Percentiles rank a stretch among this genome's conserved stretches.
phyloP scores from a whole-genome alignment of 1,284 basidiomycete genomes.

The Trichosporon coremiiforme region DNA sequence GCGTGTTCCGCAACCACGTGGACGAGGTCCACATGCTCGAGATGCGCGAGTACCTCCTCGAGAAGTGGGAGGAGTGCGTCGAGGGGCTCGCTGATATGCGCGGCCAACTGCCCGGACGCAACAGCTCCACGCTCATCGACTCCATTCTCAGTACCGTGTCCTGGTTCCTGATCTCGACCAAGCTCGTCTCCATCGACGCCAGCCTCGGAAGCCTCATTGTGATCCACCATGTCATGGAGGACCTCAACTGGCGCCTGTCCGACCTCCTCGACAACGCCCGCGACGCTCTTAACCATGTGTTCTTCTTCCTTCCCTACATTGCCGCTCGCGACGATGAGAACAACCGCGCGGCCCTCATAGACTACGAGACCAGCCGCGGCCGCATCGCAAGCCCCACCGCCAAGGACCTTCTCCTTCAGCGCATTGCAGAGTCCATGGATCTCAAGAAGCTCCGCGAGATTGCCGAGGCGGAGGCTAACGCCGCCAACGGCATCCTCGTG shows the following conservation, averaged over 20 bases:
- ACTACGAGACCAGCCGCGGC: not conserved
- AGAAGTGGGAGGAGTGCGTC: not conserved
- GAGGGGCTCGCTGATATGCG: not conserved
- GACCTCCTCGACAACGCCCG: not conserved
- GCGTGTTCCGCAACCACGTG: not conserved
- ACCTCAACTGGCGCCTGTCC: not conserved
- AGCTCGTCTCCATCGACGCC: not conserved
- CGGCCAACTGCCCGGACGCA: too few species aligned
- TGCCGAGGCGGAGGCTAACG: not conserved
- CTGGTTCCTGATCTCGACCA: not conserved
- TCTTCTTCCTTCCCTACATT: not conserved
- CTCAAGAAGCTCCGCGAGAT: too few species aligned
- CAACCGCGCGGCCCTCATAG: not conserved
- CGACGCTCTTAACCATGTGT: not conserved
- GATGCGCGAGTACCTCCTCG: not conserved
- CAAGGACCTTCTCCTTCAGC: not conserved
- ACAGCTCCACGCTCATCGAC: not conserved
- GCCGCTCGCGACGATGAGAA: not conserved
- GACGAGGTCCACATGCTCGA: conserved; percentile 1
- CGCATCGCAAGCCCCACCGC: not conserved
- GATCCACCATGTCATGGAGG: not conserved
- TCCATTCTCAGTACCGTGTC: not conserved
- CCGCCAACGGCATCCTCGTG: not conserved
- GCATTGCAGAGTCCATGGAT: not conserved
- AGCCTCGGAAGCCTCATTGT: not conserved